These are phyloP conservation scores for Podila minutissima DNA, from an alignment of 192 early-diverging fungal genomes.

Conservation along the genomic window DNA sequence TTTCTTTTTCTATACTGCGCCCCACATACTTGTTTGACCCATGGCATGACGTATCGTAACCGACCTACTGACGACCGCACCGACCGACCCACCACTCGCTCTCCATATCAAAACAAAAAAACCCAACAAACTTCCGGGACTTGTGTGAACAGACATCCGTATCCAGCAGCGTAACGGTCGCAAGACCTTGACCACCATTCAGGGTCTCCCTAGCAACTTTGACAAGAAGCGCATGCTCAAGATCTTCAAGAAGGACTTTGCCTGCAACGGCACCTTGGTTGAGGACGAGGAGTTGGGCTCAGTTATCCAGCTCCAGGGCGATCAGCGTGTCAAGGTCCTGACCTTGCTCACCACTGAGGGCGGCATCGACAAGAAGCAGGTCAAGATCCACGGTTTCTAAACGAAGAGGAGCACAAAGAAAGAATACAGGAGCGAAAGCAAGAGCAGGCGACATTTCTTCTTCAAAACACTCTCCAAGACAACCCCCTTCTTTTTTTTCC, in stretches of 20 bases:
- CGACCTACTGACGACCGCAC: neutral
- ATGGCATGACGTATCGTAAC: neutral
- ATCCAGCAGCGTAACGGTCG: conserved; percentile 97
- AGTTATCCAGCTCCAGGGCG: conserved; percentile 95
- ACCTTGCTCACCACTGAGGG: conserved; percentile 78
- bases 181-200: conserved; percentile 96
- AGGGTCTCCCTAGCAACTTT: conserved; percentile 86
- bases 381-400: conserved; percentile 99
- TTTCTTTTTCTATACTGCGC: neutral
- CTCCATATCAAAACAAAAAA: too few species aligned
- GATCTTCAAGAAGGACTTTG: conserved; percentile 96
- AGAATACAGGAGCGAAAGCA: neutral
- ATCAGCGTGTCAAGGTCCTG: conserved; percentile 88
- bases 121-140: neutral
- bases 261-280: conserved; percentile 96
- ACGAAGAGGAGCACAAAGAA: neutral
- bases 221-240: conserved; percentile 94
- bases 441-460: too few species aligned
- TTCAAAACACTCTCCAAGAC: too few species aligned
- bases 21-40: conserved; percentile 9
- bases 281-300: conserved; percentile 92
- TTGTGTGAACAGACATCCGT: conserved; percentile 84
- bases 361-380: conserved; percentile 85
- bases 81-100: too few species aligned
- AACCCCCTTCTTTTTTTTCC: too few species aligned